Conservation (phyloP, 192 early-diverging fungal species). For the Irineochytrium annulatum region DNA sequence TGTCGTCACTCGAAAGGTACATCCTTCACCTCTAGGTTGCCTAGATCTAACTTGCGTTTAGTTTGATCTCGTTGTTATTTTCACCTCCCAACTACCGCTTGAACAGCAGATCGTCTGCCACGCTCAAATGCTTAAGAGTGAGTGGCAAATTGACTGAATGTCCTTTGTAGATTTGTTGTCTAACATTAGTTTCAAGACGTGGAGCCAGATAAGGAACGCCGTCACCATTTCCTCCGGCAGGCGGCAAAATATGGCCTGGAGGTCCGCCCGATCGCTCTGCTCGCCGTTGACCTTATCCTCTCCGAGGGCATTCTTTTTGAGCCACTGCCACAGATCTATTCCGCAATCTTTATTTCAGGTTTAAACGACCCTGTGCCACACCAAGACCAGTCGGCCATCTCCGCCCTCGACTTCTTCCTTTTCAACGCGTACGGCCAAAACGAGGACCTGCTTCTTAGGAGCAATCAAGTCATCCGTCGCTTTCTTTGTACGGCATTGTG, state of each 20-base stretch:
- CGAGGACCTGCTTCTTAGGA: constrained; percentile 37
- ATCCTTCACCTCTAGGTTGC: constrained; percentile 9
- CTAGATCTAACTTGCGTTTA: neutral
- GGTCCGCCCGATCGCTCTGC: constrained; percentile 15
- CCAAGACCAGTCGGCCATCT: constrained; percentile 34
- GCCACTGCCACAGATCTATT: neutral
- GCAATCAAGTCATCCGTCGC: constrained; percentile 46
- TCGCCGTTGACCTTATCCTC: neutral
- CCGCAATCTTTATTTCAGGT: constrained; percentile 1
- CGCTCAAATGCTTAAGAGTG: constrained; percentile 44
- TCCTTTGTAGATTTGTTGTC: constrained; percentile 6
- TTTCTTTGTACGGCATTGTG: constrained; percentile 39
- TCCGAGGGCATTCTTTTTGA: neutral
- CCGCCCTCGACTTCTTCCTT: constrained; percentile 61
- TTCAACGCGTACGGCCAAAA: constrained; percentile 40
- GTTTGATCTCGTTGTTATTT: constrained; percentile 47
- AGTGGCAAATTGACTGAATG: neutral
- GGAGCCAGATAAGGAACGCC: neutral
- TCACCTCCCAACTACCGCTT: constrained; percentile 44
- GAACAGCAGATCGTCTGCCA: constrained; percentile 43
- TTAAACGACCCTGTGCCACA: constrained; percentile 5
- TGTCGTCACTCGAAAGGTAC: constrained; percentile 21
- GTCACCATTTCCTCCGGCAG: constrained; percentile 2
- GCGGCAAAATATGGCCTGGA: constrained; percentile 40
- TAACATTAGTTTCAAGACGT: neutral